Base-by-base conservation (phyloP, 345 rosid species). In the Salix brachista region DNA sequence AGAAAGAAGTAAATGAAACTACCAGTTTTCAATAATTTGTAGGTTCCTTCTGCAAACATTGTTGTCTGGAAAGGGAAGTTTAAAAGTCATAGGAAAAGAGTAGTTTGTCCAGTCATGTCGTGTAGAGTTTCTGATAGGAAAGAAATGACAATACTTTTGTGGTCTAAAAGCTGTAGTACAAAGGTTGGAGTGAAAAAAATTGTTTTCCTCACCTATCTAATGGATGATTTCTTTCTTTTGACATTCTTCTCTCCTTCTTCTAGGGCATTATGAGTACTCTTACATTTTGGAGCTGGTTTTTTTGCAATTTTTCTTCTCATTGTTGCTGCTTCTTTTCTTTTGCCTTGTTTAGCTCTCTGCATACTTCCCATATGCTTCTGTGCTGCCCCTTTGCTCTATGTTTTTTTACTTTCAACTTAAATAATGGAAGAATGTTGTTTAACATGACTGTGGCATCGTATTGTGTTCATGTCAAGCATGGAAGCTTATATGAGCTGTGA, bases 11-110 rank as follows among this genome's bases (percentile, higher is more conserved):
- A 11, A 7, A 41, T 25, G 19, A 8, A 70, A 30, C 25, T 50
- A 2, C 7, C 4, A 56, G 61, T 36, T 30, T 18, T 23, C 26
- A 14, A 4, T 6, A 4, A 72, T 9, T n/a, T 8, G 26, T n/a
- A 21, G 62, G n/a, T 58, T 58, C 14, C 4, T 58, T 58, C 26
- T 58, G 28, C 62, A n/a, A n/a, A n/a, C 13, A n/a, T n/a, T 75
- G 54, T 50, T 75, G 36, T 23, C 25, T 75, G n/a, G 71, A 75
- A 75, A 37, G 32, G 67, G n/a, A 65, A n/a, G 28, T 66, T 66
- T 75, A 42, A 17, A 34, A 34, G 11, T 41, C 56, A 68, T 25
- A 18, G 44, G 36, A 23, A 56, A 28, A 18, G 42, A 6, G 28
- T 39, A 44, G 61, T 65, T 65, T 19, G 65, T 41, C 9, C 42